Evolutionary conservation across 2,329 filamentous ascomycete genomes (phyloP), one percentile per base, ranked within the genome.

Genomic region (Calonectria pauciramosa): DNA sequence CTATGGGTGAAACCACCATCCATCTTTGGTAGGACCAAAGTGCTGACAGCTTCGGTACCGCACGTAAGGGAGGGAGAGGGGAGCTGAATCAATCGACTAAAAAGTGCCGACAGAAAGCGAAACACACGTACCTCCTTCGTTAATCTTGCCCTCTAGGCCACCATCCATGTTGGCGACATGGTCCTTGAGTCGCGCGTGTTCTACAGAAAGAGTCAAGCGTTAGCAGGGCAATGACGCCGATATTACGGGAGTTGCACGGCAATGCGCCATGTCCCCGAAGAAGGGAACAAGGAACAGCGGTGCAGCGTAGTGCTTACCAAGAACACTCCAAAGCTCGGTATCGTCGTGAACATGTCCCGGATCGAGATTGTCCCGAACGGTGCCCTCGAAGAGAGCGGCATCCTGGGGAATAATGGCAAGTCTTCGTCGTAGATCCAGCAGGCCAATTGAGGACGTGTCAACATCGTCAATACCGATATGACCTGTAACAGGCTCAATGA

Each of bases 381-480:
- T 96, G 66, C 96, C 96, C 85, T 98, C 95, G 81, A 99, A 99
- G 75, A 99, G 91, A 77, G 96, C 96, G 36, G 97, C 96, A 86
- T 99, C 97, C 84, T 99, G 97, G 6, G 97, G 97, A 79, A 99
- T 99, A 82, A 99, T 99, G 70, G 97, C 96, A 63, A 99, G 89
- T 72, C 97, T 93, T 70, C 96, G 91, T 70, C 97, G 93, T 70
- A 99, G 90, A 84, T 99, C 97, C 69, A 98, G 87, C 68, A 99
- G 87, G 3, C 97, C 97, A 82, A 99, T 98, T 4, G 92, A 92
- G 69, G 95, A 96, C 16, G 97, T 98, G 86, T 98, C 94, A 69
- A 99, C 87, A 59, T 91, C 90, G 85, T 99, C 97, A 81, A 99
- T 98, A 80, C 92, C 94, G 80, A 99, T 97, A 81, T 94, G 90